Evolutionary conservation across 2,329 filamentous ascomycete species (phyloP).

Genomic region (Pyrenochaeta sp.): DNA sequence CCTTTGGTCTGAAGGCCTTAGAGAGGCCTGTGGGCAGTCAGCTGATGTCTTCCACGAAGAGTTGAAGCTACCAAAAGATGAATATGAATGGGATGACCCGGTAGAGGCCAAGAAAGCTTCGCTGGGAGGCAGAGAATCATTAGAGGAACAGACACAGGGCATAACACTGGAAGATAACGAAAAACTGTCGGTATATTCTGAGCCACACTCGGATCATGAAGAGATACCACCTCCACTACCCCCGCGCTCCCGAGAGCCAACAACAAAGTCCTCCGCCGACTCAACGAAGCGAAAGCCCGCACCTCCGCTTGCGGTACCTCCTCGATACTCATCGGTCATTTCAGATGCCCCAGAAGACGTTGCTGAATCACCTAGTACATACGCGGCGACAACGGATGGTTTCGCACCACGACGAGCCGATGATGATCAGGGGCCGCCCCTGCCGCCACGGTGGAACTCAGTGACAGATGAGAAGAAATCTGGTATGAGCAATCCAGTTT

Average conservation of each 20-base stretch:
- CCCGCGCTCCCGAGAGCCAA: conserved; percentile 41
- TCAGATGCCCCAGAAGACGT: conserved; percentile 47
- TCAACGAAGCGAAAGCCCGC: conserved; percentile 53
- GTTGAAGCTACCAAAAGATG: conserved; percentile 50
- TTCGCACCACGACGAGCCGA: conserved; percentile 42
- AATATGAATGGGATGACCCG: conserved; percentile 59
- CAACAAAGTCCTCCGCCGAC: conserved; percentile 38
- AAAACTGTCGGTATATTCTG: conserved; percentile 21
- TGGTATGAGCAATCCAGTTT: conserved; percentile 45
- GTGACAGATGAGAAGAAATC: conserved; percentile 46
- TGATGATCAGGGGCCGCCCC: conserved; percentile 17
- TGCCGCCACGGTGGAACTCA: conserved; percentile 28
- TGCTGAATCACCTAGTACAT: conserved; percentile 51
- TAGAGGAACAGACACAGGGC: conserved; percentile 51
- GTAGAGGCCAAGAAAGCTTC: conserved; percentile 42
- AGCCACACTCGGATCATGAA: conserved; percentile 17
- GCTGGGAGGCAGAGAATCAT: conserved; percentile 30
- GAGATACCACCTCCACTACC: conserved; percentile 49
- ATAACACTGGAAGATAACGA: conserved; percentile 57
- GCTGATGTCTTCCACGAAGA: conserved; percentile 49
- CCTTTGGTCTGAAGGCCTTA: conserved; percentile 55
- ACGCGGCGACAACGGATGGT: conserved; percentile 51
- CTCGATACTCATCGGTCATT: conserved; percentile 56
- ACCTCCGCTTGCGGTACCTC: conserved; percentile 51
- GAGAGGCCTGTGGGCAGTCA: conserved; percentile 53